phyloP scores from a whole-genome alignment of 441 rosid species.

The Populus hybrid region DNA sequence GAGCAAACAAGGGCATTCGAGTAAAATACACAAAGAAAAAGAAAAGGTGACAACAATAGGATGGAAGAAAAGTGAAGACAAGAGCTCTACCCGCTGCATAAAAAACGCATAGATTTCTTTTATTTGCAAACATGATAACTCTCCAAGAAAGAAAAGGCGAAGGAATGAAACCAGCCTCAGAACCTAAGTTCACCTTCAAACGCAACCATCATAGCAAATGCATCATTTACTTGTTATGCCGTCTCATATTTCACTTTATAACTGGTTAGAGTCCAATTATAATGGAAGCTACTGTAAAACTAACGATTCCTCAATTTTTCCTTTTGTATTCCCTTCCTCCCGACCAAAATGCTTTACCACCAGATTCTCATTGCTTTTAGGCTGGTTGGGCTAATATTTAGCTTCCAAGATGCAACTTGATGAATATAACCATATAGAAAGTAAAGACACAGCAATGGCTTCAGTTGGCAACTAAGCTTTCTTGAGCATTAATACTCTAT shows the following conservation, averaged over 20 bases:
- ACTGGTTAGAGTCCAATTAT: background rate
- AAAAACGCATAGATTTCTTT: background rate
- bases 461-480: background rate
- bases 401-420: background rate
- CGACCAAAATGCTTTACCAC: background rate
- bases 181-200: constrained; percentile 3
- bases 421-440: background rate
- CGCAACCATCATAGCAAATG: background rate
- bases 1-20: background rate
- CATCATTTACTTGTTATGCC: background rate
- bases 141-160: background rate
- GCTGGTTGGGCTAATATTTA: background rate
- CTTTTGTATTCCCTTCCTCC: background rate
- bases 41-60: background rate
- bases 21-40: background rate
- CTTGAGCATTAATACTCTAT: background rate
- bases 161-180: background rate
- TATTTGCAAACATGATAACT: background rate
- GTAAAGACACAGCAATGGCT: background rate
- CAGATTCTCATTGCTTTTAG: background rate
- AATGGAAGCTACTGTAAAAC: background rate
- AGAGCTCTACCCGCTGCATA: background rate
- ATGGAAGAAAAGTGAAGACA: background rate
- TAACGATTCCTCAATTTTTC: background rate
- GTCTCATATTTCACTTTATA: background rate